Evolutionary conservation across 805 yeast species (phyloP).

Genomic region (Cyberlindnera euphorbiae): DNA sequence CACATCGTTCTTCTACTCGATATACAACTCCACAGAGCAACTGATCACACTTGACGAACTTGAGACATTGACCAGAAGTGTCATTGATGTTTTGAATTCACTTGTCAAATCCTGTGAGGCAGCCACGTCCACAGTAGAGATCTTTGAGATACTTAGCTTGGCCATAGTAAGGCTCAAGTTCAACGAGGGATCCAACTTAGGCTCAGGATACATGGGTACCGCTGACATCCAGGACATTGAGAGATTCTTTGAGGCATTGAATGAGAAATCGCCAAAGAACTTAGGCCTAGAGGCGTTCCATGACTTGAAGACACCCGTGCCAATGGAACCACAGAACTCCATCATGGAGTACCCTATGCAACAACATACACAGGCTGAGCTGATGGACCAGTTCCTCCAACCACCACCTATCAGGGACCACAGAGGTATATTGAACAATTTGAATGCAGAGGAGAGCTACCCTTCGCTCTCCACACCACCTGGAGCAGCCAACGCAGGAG

Average conservation of each 20-base stretch:
- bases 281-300: constrained; percentile 10
- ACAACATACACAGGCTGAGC: not conserved
- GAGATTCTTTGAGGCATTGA: constrained; percentile 22
- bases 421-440: constrained; percentile 1
- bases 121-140: constrained; percentile 64
- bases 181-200: constrained; percentile 10
- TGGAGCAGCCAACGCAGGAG: not conserved
- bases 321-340: constrained; percentile 8
- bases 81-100: constrained; percentile 54
- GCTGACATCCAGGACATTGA: constrained; percentile 22
- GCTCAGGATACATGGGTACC: constrained; percentile 2
- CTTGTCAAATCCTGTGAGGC: constrained; percentile 73
- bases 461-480: constrained; percentile 24
- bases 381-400: not conserved
- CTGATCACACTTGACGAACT: constrained; percentile 42
- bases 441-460: constrained; percentile 15
- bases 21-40: constrained; percentile 62
- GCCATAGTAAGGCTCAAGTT: constrained; percentile 62
- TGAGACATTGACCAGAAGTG: constrained; percentile 43
- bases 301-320: constrained; percentile 11
- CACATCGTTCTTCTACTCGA: constrained; percentile 71
- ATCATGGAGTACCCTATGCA: no score
- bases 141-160: constrained; percentile 65
- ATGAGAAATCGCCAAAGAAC: constrained; percentile 18
- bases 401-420: constrained; percentile 6